Percentiles rank a stretch among this genome's conserved stretches.
Evolutionary conservation across 495 filamentous ascomycete species (phyloP).

Genomic region (Penicillium pulvis): DNA sequence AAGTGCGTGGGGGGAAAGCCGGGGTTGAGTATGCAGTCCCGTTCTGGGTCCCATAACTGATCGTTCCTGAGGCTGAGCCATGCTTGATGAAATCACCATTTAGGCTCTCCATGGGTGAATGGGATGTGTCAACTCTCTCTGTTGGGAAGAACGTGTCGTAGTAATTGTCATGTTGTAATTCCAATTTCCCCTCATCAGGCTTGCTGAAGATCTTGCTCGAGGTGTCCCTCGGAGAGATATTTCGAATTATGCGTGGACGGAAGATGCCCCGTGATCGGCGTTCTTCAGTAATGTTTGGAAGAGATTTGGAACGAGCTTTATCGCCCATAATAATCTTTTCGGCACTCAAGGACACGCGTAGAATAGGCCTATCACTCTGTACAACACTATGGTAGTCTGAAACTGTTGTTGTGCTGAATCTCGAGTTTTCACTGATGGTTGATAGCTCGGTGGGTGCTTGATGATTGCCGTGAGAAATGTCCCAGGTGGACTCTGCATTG

Average conservation of each 20-base stretch:
- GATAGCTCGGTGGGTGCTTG: neutral
- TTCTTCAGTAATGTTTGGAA: neutral
- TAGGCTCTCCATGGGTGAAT: neutral
- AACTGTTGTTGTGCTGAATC: neutral
- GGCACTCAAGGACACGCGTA: neutral
- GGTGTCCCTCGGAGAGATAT: neutral
- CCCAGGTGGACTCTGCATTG: neutral
- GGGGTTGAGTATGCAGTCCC: too few relatives aligned
- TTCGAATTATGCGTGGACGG: neutral
- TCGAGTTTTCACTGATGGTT: neutral
- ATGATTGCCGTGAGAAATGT: neutral
- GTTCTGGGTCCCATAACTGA: neutral
- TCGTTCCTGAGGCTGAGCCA: neutral
- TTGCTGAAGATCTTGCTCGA: neutral
- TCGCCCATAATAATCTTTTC: neutral
- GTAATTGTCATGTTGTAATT: neutral
- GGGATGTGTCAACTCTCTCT: neutral
- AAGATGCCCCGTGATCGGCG: neutral
- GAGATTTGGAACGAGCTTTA: neutral
- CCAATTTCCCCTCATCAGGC: neutral
- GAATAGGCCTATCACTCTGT: neutral
- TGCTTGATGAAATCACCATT: neutral
- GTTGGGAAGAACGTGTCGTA: neutral
- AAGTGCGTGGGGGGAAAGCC: neutral
- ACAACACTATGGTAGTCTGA: neutral